phyloP scores from a whole-genome alignment of 257 asterid species.

The Ilex asprella region DNA sequence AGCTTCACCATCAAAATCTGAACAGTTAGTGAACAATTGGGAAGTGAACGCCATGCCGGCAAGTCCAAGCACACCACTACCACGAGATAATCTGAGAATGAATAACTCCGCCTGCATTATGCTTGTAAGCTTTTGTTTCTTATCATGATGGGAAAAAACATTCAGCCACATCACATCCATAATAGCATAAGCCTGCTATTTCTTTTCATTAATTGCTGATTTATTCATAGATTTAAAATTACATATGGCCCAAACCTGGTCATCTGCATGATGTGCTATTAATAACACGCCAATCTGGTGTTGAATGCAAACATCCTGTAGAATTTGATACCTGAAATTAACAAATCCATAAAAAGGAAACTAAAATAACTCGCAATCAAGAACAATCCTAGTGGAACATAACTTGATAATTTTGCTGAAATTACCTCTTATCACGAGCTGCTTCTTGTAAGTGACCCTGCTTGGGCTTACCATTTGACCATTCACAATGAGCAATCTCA shows the following conservation, averaged over 20 bases:
- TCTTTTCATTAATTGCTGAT: too few relatives aligned
- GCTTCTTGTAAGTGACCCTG: slow-evolving; percentile 86
- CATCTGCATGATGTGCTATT: slow-evolving; percentile 96
- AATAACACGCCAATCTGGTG: slow-evolving; percentile 52
- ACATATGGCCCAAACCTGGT: slow-evolving; percentile 53
- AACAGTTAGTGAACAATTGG: slow-evolving; percentile 40
- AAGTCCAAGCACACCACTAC: slow-evolving; percentile 95
- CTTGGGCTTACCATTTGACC: slow-evolving; percentile 78
- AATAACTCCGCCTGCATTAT: slow-evolving; percentile 82
- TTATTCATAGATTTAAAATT: not conserved
- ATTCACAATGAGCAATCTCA: slow-evolving; percentile 69
- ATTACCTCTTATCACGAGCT: slow-evolving; percentile 81
- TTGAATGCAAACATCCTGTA: slow-evolving; percentile 49
- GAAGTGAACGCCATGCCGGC: slow-evolving; percentile 80
- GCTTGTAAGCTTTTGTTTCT: slow-evolving; percentile 7
- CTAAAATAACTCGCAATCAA: too few relatives aligned
- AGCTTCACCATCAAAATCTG: slow-evolving; percentile 31
- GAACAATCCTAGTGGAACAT: too few relatives aligned
- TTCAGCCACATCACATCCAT: too few relatives aligned
- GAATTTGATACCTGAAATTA: slow-evolving; percentile 51
- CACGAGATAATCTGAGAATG: slow-evolving; percentile 75
- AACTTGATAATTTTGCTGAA: not conserved
- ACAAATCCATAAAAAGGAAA: not conserved
- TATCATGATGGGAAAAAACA: too few relatives aligned
- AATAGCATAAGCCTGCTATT: too few relatives aligned